Base-by-base conservation (phyloP, 2,329 filamentous ascomycete genomes). In the Monilinia laxa region DNA sequence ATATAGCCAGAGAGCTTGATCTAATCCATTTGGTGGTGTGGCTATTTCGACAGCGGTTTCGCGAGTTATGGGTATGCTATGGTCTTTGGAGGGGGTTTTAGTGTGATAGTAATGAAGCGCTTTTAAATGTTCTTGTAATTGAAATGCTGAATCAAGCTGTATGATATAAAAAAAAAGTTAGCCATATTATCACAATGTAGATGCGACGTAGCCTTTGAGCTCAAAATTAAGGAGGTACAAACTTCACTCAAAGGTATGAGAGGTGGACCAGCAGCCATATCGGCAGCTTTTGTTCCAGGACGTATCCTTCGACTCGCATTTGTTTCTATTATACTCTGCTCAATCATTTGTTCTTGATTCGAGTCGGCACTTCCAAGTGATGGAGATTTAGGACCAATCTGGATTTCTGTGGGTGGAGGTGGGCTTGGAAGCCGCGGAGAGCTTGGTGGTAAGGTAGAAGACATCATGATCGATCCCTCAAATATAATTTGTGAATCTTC, bases 121-220 rank as follows among this genome's bases (percentile, higher is more conserved):
- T 78, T 96, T 94, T 65, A 99, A 89, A 76, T 99, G 94, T 80
- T 99, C 95, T 79, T 97, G 96, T 23, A 98, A 87, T 78, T 97
- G 95, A 77, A 98, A 99, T 55, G 95, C 91, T 28, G 94, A 98
- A 77, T 99, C 93, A 72, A 99, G 92, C 91, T 97, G 77, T 65
- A 54, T 42, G 23, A 23, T 51, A 38, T 11, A 4, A 25, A 51
- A 25, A 51, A 51, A 12, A 12, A 51, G 60, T 78, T 67, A 76
- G 71, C 54, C 62, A 25, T 38, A 18, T 53, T 35, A 40, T 28
- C 60, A 64, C 28, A 59, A 59, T 42, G 60, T 58, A 45, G 25
- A 60, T 45, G 64, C 64, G 64, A 65, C 55, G 57, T 60, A 51
- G 38, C 69, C 67, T 31, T 45, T 49, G 47, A 65, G 57, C 20